Conservation (phyloP, 192 early-diverging fungal genomes). For the Lobosporangium transversale region DNA sequence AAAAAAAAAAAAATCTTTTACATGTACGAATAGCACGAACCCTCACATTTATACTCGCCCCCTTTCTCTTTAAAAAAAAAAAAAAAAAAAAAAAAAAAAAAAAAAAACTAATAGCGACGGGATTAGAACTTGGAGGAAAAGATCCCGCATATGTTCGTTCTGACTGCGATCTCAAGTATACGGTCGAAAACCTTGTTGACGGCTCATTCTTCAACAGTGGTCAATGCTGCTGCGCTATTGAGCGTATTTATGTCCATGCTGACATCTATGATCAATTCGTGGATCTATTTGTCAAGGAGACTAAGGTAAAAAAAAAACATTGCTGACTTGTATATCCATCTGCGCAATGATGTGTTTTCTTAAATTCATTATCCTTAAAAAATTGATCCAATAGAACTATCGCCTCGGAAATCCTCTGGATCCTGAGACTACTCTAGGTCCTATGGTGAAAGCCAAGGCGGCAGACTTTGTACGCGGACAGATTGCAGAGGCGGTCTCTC, state of each 20-base stretch:
- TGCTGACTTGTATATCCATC: background rate
- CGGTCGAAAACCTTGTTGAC: constrained; percentile 81
- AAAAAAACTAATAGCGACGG: constrained; percentile 55
- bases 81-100: too few species aligned
- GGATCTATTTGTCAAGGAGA: constrained; percentile 62
- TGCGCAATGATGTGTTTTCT: constrained; percentile 53
- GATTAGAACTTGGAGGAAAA: constrained; percentile 87
- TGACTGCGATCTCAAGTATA: constrained; percentile 75
- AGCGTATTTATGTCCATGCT: constrained; percentile 83
- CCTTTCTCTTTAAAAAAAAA: too few species aligned
- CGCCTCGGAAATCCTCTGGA: constrained; percentile 75
- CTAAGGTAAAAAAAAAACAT: constrained; percentile 50
- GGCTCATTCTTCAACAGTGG: constrained; percentile 86
- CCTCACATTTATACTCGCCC: background rate
- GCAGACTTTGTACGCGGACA: constrained; percentile 77
- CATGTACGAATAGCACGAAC: too few species aligned
- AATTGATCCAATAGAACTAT: constrained; percentile 58
- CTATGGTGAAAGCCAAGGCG: constrained; percentile 73
- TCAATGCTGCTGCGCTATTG: constrained; percentile 84
- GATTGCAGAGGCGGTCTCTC: constrained; percentile 73
- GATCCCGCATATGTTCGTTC: constrained; percentile 83
- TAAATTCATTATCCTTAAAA: background rate
- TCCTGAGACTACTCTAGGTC: constrained; percentile 72
- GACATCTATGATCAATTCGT: constrained; percentile 77
- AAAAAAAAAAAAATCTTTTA: too few species aligned